Conservation (phyloP, 805 yeast genomes). For the Hagleromyces aurorensis region DNA sequence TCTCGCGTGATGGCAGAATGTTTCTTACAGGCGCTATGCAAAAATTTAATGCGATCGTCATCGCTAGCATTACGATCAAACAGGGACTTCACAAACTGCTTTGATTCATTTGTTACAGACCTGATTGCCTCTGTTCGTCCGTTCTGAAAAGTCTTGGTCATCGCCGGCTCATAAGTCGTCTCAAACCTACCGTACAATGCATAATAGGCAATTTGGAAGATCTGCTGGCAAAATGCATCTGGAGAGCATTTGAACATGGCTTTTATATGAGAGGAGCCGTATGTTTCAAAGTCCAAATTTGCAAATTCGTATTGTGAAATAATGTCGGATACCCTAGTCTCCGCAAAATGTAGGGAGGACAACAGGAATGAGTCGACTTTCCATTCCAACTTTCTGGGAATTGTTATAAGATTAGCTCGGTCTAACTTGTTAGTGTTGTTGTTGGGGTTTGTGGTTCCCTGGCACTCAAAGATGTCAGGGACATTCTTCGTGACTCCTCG, state of each 20-base stretch:
- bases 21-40: constrained; percentile 60
- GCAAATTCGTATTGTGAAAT: constrained; percentile 86
- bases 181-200: constrained; percentile 90
- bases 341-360: constrained; percentile 79
- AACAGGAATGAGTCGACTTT: constrained; percentile 69
- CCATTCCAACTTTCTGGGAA: constrained; percentile 89
- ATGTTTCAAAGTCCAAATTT: constrained; percentile 59
- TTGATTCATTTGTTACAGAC: constrained; percentile 73
- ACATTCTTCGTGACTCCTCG: constrained; percentile 63
- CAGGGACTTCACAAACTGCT: constrained; percentile 74
- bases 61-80: constrained; percentile 58
- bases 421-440: too few relatives aligned
- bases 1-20: constrained; percentile 63
- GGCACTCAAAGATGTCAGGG: constrained; percentile 21
- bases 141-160: constrained; percentile 82
- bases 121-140: constrained; percentile 92
- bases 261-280: constrained; percentile 73
- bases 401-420: constrained; percentile 43
- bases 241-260: constrained; percentile 76
- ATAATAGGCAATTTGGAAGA: constrained; percentile 86
- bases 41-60: constrained; percentile 47
- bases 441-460: constrained; percentile 3
- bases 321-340: constrained; percentile 78
- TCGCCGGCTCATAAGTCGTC: constrained; percentile 92
- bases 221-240: constrained; percentile 91